Evolutionary conservation across 257 asterid genomes (phyloP).

Genomic region (Plantago ovata): DNA sequence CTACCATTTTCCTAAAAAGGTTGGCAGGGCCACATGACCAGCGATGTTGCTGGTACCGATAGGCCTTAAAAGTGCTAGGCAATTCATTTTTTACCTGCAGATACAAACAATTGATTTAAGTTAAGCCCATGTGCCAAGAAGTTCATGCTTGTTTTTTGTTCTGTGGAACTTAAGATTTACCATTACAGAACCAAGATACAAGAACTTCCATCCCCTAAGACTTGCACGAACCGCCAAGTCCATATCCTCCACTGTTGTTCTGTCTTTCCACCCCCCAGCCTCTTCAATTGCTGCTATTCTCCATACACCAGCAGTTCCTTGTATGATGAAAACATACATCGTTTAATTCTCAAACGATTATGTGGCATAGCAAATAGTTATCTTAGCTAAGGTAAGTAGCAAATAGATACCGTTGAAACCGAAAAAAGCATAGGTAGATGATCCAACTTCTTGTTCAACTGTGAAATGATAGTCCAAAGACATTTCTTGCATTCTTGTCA

Average conservation of each 20-base stretch:
- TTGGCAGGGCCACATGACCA: constrained; percentile 99
- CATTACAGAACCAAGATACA: constrained; percentile 69
- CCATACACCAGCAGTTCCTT: constrained; percentile 99
- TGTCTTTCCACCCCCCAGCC: constrained; percentile 99
- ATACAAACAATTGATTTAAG: background rate
- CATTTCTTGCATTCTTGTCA: constrained; percentile 99
- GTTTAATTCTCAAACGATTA: too few relatives aligned
- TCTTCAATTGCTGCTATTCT: constrained; percentile 84
- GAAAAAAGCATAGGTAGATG: constrained; percentile 83
- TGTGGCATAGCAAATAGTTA: background rate
- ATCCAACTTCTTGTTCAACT: constrained; percentile 98
- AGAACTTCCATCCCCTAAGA: constrained; percentile 91
- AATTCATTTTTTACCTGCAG: constrained; percentile 93
- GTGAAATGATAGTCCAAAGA: constrained; percentile 88
- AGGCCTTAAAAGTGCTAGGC: constrained; percentile 96
- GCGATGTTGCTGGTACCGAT: constrained; percentile 88
- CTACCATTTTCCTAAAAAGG: constrained; percentile 74
- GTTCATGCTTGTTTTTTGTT: background rate
- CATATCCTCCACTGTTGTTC: constrained; percentile 97
- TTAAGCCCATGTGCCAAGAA: background rate
- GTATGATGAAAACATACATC: background rate
- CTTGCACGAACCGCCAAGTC: constrained; percentile 97
- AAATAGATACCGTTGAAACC: constrained; percentile 99
- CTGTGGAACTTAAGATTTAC: constrained; percentile 21
- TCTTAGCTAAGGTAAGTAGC: background rate